These are phyloP conservation scores for Plantago major DNA, from an alignment of 257 asterid species.

Conservation along the genomic window DNA sequence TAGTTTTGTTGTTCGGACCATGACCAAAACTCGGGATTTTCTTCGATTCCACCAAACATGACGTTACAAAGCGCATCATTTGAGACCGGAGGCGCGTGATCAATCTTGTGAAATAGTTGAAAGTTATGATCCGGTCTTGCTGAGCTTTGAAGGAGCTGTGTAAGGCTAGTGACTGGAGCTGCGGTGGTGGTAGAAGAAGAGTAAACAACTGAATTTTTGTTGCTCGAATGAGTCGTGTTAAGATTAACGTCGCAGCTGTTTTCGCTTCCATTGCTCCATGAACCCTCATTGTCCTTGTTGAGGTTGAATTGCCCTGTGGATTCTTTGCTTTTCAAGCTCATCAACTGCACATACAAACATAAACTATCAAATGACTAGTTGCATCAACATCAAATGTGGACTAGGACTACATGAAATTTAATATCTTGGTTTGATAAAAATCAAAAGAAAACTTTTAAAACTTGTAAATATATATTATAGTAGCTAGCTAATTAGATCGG, in stretches of 20 bases:
- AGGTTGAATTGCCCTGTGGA: constrained; percentile 44
- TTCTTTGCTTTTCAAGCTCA: constrained; percentile 44
- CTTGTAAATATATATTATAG: too few relatives aligned
- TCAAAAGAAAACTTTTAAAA: too few relatives aligned
- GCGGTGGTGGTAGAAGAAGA: constrained; percentile 28
- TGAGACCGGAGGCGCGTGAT: constrained; percentile 24
- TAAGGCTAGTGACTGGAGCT: constrained; percentile 15
- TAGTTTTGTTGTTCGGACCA: constrained; percentile 68
- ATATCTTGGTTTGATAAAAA: too few relatives aligned
- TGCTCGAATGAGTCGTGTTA: constrained; percentile 25
- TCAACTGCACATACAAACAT: constrained; percentile 34
- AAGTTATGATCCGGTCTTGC: constrained; percentile 34
- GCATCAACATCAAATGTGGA: too few relatives aligned
- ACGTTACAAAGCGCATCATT: constrained; percentile 47
- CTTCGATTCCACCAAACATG: constrained; percentile 54
- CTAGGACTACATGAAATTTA: not conserved
- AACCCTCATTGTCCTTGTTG: constrained; percentile 61
- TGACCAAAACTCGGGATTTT: constrained; percentile 62
- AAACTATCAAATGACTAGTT: not conserved
- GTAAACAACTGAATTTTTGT: constrained; percentile 26
- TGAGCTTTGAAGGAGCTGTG: constrained; percentile 40
- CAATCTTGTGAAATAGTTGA: constrained; percentile 19
- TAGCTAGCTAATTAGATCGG: too few relatives aligned
- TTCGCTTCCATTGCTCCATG: constrained; percentile 79
- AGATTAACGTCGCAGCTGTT: constrained; percentile 56